Percentiles rank a stretch among this genome's conserved stretches.
phyloP scores from a whole-genome alignment of 2,329 filamentous ascomycete genomes.

The Dendryphion nanum region DNA sequence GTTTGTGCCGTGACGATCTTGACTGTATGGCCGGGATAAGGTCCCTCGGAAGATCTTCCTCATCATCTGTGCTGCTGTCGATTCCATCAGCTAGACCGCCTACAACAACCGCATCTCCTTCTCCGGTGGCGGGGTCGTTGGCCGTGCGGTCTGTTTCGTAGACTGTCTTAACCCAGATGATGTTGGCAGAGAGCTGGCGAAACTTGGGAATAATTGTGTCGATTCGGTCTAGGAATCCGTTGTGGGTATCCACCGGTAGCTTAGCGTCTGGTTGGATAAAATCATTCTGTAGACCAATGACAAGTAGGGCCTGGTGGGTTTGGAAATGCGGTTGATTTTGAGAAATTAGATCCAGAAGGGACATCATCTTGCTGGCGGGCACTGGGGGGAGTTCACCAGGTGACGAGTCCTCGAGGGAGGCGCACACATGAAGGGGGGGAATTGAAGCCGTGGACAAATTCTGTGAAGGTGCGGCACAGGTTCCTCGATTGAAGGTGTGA shows the following conservation, averaged over 20 bases:
- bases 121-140: conserved; percentile 49
- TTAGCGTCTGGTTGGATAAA: conserved; percentile 70
- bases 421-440: too few species aligned
- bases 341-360: conserved; percentile 44
- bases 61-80: conserved; percentile 34
- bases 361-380: conserved; percentile 36
- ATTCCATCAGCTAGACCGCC: conserved; percentile 37
- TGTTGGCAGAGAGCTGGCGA: conserved; percentile 62
- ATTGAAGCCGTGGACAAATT: too few species aligned
- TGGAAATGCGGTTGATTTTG: conserved; percentile 53
- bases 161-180: conserved; percentile 83
- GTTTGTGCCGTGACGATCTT: conserved; percentile 34
- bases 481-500: too few species aligned
- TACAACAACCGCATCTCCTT: conserved; percentile 46
- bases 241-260: conserved; percentile 62
- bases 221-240: conserved; percentile 67
- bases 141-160: conserved; percentile 63
- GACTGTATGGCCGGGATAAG: conserved; percentile 25
- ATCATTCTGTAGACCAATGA: conserved; percentile 89
- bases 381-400: too few species aligned
- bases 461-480: too few species aligned
- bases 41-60: conserved; percentile 29
- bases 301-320: conserved; percentile 68
- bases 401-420: too few species aligned
- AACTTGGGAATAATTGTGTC: conserved; percentile 68